Conservation (phyloP, 495 filamentous ascomycete species). For the Penicillium lagena region DNA sequence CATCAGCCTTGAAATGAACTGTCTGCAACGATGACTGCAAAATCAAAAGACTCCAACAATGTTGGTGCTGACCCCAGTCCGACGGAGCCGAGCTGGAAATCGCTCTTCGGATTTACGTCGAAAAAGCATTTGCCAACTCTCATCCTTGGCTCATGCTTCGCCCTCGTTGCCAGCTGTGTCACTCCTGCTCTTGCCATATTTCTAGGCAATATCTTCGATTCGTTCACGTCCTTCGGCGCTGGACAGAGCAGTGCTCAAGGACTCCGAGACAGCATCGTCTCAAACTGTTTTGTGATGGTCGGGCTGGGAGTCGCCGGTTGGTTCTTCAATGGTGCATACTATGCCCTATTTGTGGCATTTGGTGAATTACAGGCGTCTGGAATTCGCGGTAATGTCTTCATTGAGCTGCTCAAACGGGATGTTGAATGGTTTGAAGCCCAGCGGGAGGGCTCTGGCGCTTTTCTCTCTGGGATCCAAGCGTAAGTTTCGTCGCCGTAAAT, state of each 20-base stretch:
- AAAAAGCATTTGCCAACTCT: slow-evolving; percentile 52
- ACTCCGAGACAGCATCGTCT: slow-evolving; percentile 49
- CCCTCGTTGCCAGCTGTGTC: slow-evolving; percentile 55
- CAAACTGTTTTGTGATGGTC: slow-evolving; percentile 51
- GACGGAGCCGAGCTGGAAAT: slow-evolving; percentile 31
- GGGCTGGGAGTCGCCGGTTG: slow-evolving; percentile 57
- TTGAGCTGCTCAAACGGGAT: slow-evolving; percentile 60
- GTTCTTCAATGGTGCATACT: slow-evolving; percentile 58
- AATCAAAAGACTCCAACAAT: background rate
- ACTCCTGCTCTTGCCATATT: slow-evolving; percentile 63
- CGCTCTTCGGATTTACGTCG: slow-evolving; percentile 69
- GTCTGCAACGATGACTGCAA: background rate
- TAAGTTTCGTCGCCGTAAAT: slow-evolving; percentile 27
- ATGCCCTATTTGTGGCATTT: slow-evolving; percentile 63
- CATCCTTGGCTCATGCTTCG: slow-evolving; percentile 42
- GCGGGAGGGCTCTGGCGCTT: slow-evolving; percentile 62
- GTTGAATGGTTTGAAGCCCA: slow-evolving; percentile 79
- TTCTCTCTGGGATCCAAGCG: slow-evolving; percentile 69
- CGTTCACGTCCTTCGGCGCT: slow-evolving; percentile 59
- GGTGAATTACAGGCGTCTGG: slow-evolving; percentile 73
- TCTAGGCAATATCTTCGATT: slow-evolving; percentile 69
- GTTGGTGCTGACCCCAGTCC: background rate
- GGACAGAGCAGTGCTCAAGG: slow-evolving; percentile 40
- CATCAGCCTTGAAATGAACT: background rate
- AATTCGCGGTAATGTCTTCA: slow-evolving; percentile 59